Conservation (phyloP, 1,284 basidiomycete species). For the Marasmius tenuissimus region DNA sequence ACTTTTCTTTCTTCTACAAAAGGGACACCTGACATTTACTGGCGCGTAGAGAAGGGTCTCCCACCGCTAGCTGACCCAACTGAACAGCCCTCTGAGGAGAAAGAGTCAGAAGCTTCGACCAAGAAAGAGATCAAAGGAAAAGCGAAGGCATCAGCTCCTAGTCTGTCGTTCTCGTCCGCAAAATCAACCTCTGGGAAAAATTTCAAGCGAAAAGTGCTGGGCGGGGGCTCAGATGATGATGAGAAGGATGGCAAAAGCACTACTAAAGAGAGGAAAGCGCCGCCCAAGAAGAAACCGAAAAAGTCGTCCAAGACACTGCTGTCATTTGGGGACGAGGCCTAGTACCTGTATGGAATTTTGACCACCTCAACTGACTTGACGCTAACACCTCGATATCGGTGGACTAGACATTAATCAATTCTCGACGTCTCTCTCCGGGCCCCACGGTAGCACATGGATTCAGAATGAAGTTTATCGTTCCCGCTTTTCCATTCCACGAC, state of each 20-base stretch:
- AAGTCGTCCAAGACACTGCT: slow-evolving; percentile 27
- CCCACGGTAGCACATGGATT: no score
- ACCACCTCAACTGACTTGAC: no score
- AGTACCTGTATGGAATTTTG: not conserved
- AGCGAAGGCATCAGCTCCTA: slow-evolving; percentile 13
- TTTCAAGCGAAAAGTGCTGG: slow-evolving; percentile 25
- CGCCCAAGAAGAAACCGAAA: slow-evolving; percentile 26
- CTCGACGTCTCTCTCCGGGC: no score
- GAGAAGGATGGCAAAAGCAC: slow-evolving; percentile 4
- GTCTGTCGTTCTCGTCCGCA: slow-evolving; percentile 29
- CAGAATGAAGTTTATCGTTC: no score
- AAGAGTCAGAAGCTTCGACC: slow-evolving; percentile 19
- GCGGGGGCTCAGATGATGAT: slow-evolving; percentile 16
- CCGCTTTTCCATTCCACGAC: no score
- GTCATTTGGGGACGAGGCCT: slow-evolving; percentile 25
- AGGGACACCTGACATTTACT: not conserved
- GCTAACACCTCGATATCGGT: no score
- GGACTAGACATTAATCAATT: no score
- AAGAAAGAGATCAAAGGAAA: slow-evolving; percentile 42
- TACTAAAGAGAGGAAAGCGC: slow-evolving; percentile 11
- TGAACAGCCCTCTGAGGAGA: slow-evolving; percentile 5
- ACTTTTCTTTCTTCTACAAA: not conserved
- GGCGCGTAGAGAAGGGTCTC: slow-evolving; percentile 47
- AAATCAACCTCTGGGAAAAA: slow-evolving; percentile 15
- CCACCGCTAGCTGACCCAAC: slow-evolving; percentile 31